phyloP scores from a whole-genome alignment of 306 rosid species.

The Lathyrus sativus region DNA sequence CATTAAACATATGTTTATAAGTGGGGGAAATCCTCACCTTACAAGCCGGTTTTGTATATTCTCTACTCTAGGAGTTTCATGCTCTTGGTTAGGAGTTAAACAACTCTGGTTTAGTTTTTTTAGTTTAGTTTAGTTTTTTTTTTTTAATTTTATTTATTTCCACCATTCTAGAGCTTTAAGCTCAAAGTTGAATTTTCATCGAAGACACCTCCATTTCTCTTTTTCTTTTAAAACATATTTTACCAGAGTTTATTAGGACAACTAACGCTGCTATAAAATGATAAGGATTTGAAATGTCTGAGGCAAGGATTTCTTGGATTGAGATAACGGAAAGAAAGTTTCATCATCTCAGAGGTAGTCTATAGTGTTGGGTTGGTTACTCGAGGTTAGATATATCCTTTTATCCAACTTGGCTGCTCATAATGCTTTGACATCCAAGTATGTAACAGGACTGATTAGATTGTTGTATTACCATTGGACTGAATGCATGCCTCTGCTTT shows the following conservation, averaged over 20 bases:
- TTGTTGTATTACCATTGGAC: neutral
- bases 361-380: constrained; percentile 8
- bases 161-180: too few relatives aligned
- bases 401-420: neutral
- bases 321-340: constrained; percentile 6
- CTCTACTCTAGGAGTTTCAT: too few relatives aligned
- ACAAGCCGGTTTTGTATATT: too few relatives aligned
- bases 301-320: constrained; percentile 20
- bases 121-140: too few relatives aligned
- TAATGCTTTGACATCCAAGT: constrained; percentile 5
- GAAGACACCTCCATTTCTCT: neutral
- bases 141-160: too few relatives aligned
- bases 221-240: neutral
- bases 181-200: constrained; percentile 22
- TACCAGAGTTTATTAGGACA: constrained; percentile 24
- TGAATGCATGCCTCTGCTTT: too few relatives aligned
- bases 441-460: neutral
- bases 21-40: too few relatives aligned
- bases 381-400: neutral
- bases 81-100: too few relatives aligned
- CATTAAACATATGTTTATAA: too few relatives aligned
- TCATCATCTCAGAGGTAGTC: constrained; percentile 9
- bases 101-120: too few relatives aligned
- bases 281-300: constrained; percentile 19
- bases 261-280: neutral